Evolutionary conservation across 2,329 filamentous ascomycete species (phyloP), one percentile per base, ranked within the genome.

Genomic region (Nemania serpens): DNA sequence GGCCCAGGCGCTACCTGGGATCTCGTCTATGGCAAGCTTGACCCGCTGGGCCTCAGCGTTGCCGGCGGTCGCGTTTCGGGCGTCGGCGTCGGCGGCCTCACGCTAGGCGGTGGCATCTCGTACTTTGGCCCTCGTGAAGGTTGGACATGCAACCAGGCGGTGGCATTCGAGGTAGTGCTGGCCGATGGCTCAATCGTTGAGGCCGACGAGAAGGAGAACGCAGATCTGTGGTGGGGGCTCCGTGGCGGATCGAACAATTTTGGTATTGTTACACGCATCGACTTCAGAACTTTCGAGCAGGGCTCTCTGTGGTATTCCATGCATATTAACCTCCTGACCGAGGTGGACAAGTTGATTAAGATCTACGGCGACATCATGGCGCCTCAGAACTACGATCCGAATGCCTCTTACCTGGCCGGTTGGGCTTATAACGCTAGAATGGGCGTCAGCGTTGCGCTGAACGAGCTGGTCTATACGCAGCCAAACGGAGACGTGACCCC

Each of bases 71-170:
- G 82, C 15, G 73, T 75, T 12, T 71, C 75, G 0, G 69, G 70
- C 5, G 76, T 81, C 10, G 79, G 79, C 13, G 78, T 82, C 1
- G 73, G 76, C 4, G 81, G 81, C 1, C 72, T 81, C 25, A 66
- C 77, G 3, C 75, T 82, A 0, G 79, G 79, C 6, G 79, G 82
- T 29, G 82, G 82, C 11, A 77, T 83, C 22, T 81, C 79, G 1
- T 83, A 76, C 71, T 79, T 82, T 66, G 75, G 78, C 2, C 75
- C 76, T 0, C 71, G 70, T 0, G 70, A 77, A 25, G 82, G 83
- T 3, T 80, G 78, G 69, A 78, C 75, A 6, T 81, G 78, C 57
- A 81, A 83, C 66, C 79, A 76, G 15, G 75, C 82, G 11, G 65
- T 68, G 33, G 76, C 74, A 29, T 82, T 74, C 50, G 73, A 84